phyloP scores from a whole-genome alignment of 2,329 filamentous ascomycete genomes.

The Fonsecaea nubica region DNA sequence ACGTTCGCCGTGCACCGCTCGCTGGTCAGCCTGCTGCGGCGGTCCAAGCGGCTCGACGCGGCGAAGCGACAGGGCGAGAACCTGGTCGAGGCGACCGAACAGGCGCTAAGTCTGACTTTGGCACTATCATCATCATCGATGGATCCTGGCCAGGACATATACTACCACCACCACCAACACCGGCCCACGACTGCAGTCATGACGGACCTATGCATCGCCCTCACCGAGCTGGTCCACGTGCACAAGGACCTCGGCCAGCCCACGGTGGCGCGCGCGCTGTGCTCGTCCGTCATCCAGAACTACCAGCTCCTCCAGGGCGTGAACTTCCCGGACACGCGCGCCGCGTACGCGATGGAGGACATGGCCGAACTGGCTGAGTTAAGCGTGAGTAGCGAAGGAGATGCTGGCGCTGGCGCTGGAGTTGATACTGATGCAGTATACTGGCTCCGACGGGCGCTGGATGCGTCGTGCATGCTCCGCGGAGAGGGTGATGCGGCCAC shows the following conservation, averaged over 20 bases:
- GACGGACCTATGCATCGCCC: conserved; percentile 16
- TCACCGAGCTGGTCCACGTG: conserved; percentile 19
- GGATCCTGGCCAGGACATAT: background rate
- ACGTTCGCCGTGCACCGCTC: conserved; percentile 16
- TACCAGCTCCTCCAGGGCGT: conserved; percentile 7
- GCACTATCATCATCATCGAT: background rate
- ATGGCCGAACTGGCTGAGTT: conserved; percentile 17
- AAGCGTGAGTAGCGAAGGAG: too few species aligned
- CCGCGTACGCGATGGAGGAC: conserved; percentile 24
- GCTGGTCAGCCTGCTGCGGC: conserved; percentile 20
- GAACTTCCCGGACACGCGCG: conserved; percentile 19
- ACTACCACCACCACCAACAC: background rate
- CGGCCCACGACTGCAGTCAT: conserved; percentile 1
- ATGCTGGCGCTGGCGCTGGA: background rate
- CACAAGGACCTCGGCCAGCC: conserved; percentile 14
- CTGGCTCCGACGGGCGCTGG: conserved; percentile 20
- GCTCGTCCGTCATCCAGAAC: conserved; percentile 8
- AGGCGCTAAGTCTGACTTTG: conserved; percentile 1
- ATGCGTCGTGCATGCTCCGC: conserved; percentile 18
- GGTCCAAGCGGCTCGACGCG: conserved; percentile 12
- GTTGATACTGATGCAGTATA: background rate
- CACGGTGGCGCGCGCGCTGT: conserved; percentile 5
- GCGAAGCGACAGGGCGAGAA: conserved; percentile 11
- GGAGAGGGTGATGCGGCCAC: conserved; percentile 16
- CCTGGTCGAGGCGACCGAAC: conserved; percentile 9